Percentiles rank a stretch among this genome's conserved stretches.
phyloP scores from a whole-genome alignment of 768 basidiomycete species.

The Pluteus cervinus region DNA sequence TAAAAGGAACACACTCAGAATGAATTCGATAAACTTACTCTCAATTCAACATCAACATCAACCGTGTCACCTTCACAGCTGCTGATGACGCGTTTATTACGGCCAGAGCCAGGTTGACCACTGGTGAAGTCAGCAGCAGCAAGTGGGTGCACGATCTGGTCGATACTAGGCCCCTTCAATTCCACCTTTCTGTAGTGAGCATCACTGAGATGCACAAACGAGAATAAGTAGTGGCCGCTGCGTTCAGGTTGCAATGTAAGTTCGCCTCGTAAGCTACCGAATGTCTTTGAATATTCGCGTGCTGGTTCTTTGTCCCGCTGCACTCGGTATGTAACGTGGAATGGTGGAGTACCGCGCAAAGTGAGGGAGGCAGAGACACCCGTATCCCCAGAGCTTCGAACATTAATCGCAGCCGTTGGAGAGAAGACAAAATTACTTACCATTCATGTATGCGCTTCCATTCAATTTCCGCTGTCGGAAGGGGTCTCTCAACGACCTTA shows the following conservation, averaged over 20 bases:
- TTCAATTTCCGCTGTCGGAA: constrained; percentile 79
- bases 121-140: constrained; percentile 72
- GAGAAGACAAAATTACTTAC: constrained; percentile 32
- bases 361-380: constrained; percentile 85
- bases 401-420: constrained; percentile 2
- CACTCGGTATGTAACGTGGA: constrained; percentile 73
- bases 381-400: constrained; percentile 75
- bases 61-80: constrained; percentile 78
- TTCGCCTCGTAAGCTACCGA: constrained; percentile 70
- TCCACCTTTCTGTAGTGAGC: constrained; percentile 74
- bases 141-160: constrained; percentile 85
- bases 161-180: constrained; percentile 70
- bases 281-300: constrained; percentile 52
- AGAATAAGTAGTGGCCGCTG: constrained; percentile 86
- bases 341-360: constrained; percentile 85
- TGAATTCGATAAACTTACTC: constrained; percentile 36
- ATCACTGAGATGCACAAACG: constrained; percentile 75
- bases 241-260: constrained; percentile 81
- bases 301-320: constrained; percentile 65
- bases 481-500: constrained; percentile 65
- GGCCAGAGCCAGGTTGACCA: constrained; percentile 26
- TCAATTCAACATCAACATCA: constrained; percentile 74
- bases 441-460: constrained; percentile 91
- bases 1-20: neutral
- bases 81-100: constrained; percentile 52